phyloP scores from a whole-genome alignment of 2,329 filamentous ascomycete genomes.

The Blastomyces silverae region DNA sequence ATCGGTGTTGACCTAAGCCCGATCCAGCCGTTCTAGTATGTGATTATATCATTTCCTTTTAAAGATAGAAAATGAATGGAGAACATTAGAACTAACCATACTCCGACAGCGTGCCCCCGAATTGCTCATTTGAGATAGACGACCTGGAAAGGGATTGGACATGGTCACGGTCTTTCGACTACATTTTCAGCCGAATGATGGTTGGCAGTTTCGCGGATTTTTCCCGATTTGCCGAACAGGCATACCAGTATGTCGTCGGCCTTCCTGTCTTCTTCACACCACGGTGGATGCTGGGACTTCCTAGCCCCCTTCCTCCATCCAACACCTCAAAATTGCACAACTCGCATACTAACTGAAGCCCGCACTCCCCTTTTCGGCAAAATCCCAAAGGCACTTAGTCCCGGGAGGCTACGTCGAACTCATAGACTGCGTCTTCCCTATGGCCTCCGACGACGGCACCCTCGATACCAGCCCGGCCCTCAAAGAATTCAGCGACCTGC shows the following conservation, averaged over 20 bases:
- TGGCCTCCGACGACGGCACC: constrained; percentile 27
- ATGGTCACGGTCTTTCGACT: constrained; percentile 34
- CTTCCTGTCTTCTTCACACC: neutral
- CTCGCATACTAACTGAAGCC: neutral
- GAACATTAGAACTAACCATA: neutral
- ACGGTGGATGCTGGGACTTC: neutral
- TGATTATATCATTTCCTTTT: neutral
- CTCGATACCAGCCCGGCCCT: constrained; percentile 23
- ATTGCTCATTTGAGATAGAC: constrained; percentile 43
- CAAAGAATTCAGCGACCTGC: constrained; percentile 24
- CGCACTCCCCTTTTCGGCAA: neutral
- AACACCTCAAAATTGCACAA: neutral
- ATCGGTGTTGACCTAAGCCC: constrained; percentile 27
- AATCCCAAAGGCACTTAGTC: constrained; percentile 28
- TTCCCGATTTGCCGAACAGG: constrained; percentile 36
- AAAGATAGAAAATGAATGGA: neutral
- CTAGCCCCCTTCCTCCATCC: neutral
- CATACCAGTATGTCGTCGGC: constrained; percentile 25
- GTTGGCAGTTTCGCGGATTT: constrained; percentile 39
- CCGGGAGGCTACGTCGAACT: constrained; percentile 43
- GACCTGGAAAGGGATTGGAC: constrained; percentile 39
- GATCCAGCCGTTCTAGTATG: constrained; percentile 23
- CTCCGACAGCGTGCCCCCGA: constrained; percentile 31
- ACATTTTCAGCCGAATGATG: constrained; percentile 38
- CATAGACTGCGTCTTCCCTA: constrained; percentile 33